Base-by-base conservation (phyloP, 169 alveolate species). In the Plasmodium vivax region DNA sequence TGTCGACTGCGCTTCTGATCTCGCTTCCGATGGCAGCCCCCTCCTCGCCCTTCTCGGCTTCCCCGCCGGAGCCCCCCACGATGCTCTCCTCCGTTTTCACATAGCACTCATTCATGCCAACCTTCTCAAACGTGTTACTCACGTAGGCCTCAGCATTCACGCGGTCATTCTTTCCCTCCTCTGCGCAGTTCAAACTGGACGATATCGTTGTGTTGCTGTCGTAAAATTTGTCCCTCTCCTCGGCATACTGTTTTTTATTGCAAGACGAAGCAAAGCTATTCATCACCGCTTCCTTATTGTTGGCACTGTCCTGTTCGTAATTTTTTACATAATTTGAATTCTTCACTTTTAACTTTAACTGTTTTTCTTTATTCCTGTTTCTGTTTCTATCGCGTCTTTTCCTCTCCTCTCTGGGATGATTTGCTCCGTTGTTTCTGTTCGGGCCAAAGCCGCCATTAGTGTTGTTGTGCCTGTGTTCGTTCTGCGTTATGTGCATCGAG, bases 181-280 rank as follows among this genome's bases (percentile, higher is more conserved):
- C 82, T n/a, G 62, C 62, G 74, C 62, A 90, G 74, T 90, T 68
- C 38, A 90, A 62, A 32, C 88, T 90, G 58, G 94, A 68, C 10
- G 90, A 68, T 62, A 90, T 80, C 34, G 94, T 90, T 34, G 94
- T 90, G 58, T 80, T 80, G 73, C 94, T 90, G 83, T 90, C 94
- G 45, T 36, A 58, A 80, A 45, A 38, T 23, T 68, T 62, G 32
- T 58, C 45, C 41, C 71, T 34, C 14, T 62, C 85, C 16, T 80
- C 84, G 5, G n/a, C 73, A 10, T 54, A 38, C 82, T 90, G 23
- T 30, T 27, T 80, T 43, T 80, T 34, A 90, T 56, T 16, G 51
- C 75, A 85, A 51, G 62, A n/a, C 30, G 62, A 23, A 19, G n/a
- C 80, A 3, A 30, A 58, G 71, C 36, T 80, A 80, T 54, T 85